Evolutionary conservation across 2,329 filamentous ascomycete genomes (phyloP).

Genomic region (Fusarium haematococcum): DNA sequence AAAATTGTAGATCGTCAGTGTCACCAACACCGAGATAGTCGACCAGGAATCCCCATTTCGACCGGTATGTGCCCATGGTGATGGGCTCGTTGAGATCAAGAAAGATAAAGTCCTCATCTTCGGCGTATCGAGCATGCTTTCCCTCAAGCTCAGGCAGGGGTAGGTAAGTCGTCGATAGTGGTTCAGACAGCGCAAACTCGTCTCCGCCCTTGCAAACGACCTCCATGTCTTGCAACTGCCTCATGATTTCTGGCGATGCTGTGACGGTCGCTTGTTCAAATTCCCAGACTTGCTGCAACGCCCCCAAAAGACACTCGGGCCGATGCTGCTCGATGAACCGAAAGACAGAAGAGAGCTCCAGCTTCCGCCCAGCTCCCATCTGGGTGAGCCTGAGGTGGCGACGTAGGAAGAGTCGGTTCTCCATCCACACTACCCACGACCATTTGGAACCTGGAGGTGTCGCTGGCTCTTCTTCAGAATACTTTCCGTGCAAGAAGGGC

Average conservation of each 20-base stretch:
- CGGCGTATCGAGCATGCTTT: conserved; percentile 28
- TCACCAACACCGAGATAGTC: conserved; percentile 29
- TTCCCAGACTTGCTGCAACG: conserved; percentile 18
- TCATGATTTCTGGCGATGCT: background rate
- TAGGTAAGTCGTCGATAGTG: conserved; percentile 17
- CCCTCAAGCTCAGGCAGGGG: conserved; percentile 32
- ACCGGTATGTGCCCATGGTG: conserved; percentile 9
- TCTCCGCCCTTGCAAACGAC: conserved; percentile 22
- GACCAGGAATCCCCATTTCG: conserved; percentile 37
- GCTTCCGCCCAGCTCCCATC: background rate
- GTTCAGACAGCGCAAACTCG: background rate
- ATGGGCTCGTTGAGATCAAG: conserved; percentile 28
- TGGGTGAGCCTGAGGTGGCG: conserved; percentile 6
- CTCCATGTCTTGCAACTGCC: conserved; percentile 9
- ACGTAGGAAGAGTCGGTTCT: conserved; percentile 6
- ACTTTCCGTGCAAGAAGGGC: conserved; percentile 16
- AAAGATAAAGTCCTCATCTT: conserved; percentile 28
- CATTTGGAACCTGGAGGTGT: conserved; percentile 5
- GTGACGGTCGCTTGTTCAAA: background rate
- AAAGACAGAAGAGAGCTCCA: conserved; percentile 9
- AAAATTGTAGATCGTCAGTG: conserved; percentile 33
- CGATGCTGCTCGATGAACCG: conserved; percentile 23
- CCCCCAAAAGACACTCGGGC: conserved; percentile 6
- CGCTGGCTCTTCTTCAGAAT: conserved; percentile 11
- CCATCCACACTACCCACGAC: conserved; percentile 34